These are phyloP conservation scores for Ustilago shanxiensis DNA, from an alignment of 1,284 basidiomycete genomes.

Conservation along the genomic window DNA sequence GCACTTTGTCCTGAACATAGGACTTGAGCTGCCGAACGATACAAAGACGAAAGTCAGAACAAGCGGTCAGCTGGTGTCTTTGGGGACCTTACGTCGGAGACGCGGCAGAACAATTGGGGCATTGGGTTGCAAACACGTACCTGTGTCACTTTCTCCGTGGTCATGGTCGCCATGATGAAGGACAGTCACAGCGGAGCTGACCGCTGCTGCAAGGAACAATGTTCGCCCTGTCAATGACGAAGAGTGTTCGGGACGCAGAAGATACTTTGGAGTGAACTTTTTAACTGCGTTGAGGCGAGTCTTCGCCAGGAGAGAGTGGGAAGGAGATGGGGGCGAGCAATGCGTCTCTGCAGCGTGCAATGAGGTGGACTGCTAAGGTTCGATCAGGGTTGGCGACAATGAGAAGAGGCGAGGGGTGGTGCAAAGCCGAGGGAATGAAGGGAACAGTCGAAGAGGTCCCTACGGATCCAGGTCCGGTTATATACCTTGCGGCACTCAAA, in stretches of 20 bases:
- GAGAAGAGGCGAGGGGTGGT: background rate
- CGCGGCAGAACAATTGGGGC: no score
- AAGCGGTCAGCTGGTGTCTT: background rate
- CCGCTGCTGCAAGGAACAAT: no score
- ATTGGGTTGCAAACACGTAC: conserved; percentile 11
- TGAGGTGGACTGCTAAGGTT: no score
- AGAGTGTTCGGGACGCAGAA: no score
- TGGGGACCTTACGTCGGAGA: no score
- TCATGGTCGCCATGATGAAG: conserved; percentile 18
- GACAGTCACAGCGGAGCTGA: background rate
- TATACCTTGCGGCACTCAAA: background rate
- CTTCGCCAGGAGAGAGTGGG: no score
- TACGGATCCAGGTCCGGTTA: background rate
- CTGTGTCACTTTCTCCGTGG: conserved; percentile 33
- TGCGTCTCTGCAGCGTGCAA: no score
- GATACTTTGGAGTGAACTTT: no score
- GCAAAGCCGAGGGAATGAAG: background rate
- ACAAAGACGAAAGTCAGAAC: background rate
- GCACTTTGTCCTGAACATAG: conserved; percentile 38
- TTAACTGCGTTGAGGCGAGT: no score
- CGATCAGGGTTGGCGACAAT: no score
- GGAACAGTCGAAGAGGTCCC: background rate
- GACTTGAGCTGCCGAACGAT: conserved; percentile 22
- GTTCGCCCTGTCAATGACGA: no score
- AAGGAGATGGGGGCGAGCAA: no score